A percentile compares a stretch with the other conserved stretches of the same genome.
These are phyloP conservation scores for Exophiala aquamarina DNA, from an alignment of 2,329 filamentous ascomycete genomes.

Conservation along the genomic window DNA sequence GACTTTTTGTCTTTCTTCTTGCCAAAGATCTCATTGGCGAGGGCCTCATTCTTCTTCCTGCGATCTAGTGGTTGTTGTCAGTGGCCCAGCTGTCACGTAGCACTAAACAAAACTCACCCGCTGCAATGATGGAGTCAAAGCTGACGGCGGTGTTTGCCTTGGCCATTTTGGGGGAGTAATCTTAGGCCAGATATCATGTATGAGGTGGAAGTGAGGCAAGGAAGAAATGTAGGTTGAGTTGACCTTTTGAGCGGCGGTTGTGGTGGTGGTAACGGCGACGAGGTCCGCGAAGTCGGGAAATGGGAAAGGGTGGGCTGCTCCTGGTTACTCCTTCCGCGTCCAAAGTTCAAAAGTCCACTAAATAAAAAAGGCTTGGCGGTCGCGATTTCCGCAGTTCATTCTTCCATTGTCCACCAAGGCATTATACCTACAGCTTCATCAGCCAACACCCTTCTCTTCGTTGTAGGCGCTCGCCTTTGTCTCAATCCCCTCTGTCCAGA, in stretches of 20 bases:
- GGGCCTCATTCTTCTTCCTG: conserved; percentile 55
- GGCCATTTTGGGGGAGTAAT: conserved; percentile 39
- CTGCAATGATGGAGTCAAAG: conserved; percentile 54
- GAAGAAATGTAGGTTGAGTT: background rate
- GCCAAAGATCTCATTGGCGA: conserved; percentile 61
- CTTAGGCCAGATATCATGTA: background rate
- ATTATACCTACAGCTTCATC: too few species aligned
- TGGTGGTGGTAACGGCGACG: too few species aligned
- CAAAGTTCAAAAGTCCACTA: too few species aligned
- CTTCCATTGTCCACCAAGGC: too few species aligned
- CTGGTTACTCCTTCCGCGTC: too few species aligned
- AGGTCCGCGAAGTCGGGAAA: background rate
- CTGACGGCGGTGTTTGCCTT: conserved; percentile 39
- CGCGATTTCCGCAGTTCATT: too few species aligned
- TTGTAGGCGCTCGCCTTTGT: conserved; percentile 5
- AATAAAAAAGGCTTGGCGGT: too few species aligned
- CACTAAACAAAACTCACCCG: conserved; percentile 42
- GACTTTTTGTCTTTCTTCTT: conserved; percentile 49
- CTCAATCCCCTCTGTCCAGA: conserved; percentile 5
- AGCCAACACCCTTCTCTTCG: too few species aligned
- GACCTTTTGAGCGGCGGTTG: too few species aligned
- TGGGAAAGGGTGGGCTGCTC: too few species aligned
- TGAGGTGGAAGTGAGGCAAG: background rate
- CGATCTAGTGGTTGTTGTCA: conserved; percentile 41
- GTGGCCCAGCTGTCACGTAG: conserved; percentile 1